Evolutionary conservation across 192 early-diverging fungal species (phyloP), one percentile per base, ranked within the genome.

Genomic region (Podila epicladia): DNA sequence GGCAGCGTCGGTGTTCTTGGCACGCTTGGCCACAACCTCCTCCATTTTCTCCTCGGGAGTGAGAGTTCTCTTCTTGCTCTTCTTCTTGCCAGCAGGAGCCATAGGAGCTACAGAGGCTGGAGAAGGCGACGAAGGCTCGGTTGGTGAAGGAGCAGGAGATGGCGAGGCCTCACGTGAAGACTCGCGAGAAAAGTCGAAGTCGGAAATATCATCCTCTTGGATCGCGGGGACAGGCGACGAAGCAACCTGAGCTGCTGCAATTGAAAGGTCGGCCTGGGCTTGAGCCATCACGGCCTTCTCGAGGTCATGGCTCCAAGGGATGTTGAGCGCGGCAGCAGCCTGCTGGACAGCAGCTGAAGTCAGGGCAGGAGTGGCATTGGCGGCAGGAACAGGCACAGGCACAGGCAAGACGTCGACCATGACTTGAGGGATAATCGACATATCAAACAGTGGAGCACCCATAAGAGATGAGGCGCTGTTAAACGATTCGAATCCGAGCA

Each of bases 1-100:
- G n/a, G 97, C 97, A n/a, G 96, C 95, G 76, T 97, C 96, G 7
- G 97, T 99, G 86, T 99, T 96, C 89, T 89, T 89, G 51, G 85
- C 85, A 45, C 91, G 85, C 68, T 92, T 92, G 17, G 87, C 59
- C 26, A 85, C 84, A 24, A 84, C 66, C 38, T 90, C 89, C 53
- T 85, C 82, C 19, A 65, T 62, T 15, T 72, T 65, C 12, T 80
- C 71, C 67, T 80, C 77, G 17, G 67, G 65, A 29, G 66, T 69
- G 51, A 80, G 55, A 19, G 49, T 33, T 64, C 77, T 71, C 77
- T 80, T 80, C 77, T 80, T 80, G 53, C 62, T 35, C 33, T 70
- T 79, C 31, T 20, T 51, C 24, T 45, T 71, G 50, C 26, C 28
- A 58, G 58, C 49, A 58, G 53, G 6, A 13, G 59, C 19, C n/a